phyloP scores from a whole-genome alignment of 1,139 yeast species.

The Saccharomyces pastorianus region DNA sequence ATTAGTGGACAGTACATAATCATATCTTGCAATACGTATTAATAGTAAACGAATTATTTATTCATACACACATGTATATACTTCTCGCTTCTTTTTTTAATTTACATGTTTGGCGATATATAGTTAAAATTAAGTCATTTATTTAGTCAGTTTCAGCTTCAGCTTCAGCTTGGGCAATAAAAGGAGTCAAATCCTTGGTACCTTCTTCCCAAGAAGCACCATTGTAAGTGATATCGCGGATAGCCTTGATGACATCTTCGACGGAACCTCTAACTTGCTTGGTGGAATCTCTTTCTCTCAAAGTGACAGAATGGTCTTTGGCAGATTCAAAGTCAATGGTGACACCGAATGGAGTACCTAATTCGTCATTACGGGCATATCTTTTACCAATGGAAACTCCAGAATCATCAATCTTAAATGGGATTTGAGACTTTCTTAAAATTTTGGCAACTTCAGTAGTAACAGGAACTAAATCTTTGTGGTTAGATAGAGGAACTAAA shows the following conservation, averaged over 20 bases:
- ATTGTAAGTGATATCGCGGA: constrained; percentile 65
- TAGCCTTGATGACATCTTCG: constrained; percentile 69
- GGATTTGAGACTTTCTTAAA: constrained; percentile 75
- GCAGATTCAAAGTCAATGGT: constrained; percentile 94
- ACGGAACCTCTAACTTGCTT: constrained; percentile 92
- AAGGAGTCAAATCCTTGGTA: constrained; percentile 57
- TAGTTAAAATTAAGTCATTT: background rate
- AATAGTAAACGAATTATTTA: background rate
- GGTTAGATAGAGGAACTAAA: constrained; percentile 86
- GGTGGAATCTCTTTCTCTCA: constrained; percentile 97
- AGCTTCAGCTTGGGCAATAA: constrained; percentile 44
- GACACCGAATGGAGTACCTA: constrained; percentile 98
- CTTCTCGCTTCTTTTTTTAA: background rate
- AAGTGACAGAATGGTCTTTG: constrained; percentile 81
- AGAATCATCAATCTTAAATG: constrained; percentile 95
- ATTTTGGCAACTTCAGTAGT: constrained; percentile 58
- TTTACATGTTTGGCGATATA: background rate
- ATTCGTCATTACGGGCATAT: constrained; percentile 97
- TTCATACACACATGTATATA: background rate
- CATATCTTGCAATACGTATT: background rate
- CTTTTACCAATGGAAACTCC: constrained; percentile 98
- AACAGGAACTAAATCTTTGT: constrained; percentile 72
- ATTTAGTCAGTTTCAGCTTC: constrained; percentile 9
- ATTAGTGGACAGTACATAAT: background rate
- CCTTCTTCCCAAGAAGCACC: constrained; percentile 81